Evolutionary conservation across 805 yeast species (phyloP).

Genomic region (Candida maltosa): DNA sequence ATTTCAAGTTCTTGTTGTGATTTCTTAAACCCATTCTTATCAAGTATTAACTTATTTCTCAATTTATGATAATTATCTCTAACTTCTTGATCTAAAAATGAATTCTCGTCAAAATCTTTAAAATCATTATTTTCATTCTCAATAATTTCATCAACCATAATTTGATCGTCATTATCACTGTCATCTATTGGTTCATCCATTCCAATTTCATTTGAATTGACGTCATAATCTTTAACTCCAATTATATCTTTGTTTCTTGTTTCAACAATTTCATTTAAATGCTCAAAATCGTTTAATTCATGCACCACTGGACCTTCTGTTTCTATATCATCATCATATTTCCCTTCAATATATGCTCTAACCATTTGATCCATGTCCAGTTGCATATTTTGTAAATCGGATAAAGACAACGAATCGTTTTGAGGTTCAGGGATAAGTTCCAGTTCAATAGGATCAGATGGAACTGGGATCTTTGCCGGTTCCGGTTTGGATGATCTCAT

Average conservation of each 20-base stretch:
- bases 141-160: conserved; percentile 30
- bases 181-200: conserved; percentile 27
- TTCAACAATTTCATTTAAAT: conserved; percentile 47
- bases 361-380: conserved; percentile 57
- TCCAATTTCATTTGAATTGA: conserved; percentile 15
- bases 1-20: conserved; percentile 50
- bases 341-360: conserved; percentile 55
- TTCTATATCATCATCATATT: conserved; percentile 57
- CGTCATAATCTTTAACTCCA: conserved; percentile 7
- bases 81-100: conserved; percentile 46
- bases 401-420: conserved; percentile 11
- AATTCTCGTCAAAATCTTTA: conserved; percentile 15
- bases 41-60: conserved; percentile 47
- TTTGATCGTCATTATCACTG: conserved; percentile 28
- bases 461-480: neutral
- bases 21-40: conserved; percentile 40
- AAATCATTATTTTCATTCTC: conserved; percentile 43
- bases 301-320: conserved; percentile 57
- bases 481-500: neutral
- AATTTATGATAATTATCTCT: conserved; percentile 54
- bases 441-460: conserved; percentile 1
- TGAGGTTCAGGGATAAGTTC: neutral
- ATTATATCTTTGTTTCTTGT: conserved; percentile 8
- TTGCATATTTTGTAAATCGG: conserved; percentile 42
- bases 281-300: conserved; percentile 51